Conservation (phyloP, 495 filamentous ascomycete genomes). For the Viridothelium virens region DNA sequence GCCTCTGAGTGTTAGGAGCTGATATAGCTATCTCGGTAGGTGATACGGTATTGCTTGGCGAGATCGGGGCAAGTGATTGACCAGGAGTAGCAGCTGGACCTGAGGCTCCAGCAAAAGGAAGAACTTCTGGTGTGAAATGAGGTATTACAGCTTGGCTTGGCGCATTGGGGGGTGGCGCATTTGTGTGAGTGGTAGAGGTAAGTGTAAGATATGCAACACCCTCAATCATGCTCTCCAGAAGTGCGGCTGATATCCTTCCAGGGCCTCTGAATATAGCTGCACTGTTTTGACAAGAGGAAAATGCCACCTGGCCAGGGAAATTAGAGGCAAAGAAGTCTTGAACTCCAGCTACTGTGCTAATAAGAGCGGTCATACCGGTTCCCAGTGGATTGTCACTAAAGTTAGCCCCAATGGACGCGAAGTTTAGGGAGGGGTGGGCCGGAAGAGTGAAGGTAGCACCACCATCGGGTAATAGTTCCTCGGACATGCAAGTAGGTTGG, state of each 20-base stretch:
- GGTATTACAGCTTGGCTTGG: neutral
- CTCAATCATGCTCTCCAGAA: neutral
- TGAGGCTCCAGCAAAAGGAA: neutral
- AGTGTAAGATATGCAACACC: slow-evolving; percentile 2
- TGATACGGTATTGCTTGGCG: neutral
- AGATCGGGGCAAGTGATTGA: neutral
- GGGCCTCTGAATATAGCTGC: neutral
- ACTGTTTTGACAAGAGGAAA: neutral
- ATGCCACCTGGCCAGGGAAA: neutral
- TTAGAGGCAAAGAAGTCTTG: neutral
- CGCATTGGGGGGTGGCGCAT: neutral
- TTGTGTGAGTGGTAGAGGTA: slow-evolving; percentile 1
- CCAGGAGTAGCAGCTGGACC: neutral
- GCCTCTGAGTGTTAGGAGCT: neutral
- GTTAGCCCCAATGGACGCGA: neutral
- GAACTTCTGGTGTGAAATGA: neutral
- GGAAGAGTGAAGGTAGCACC: neutral
- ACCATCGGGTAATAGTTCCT: neutral
- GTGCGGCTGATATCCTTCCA: no score
- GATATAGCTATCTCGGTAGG: neutral
- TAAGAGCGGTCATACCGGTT: neutral
- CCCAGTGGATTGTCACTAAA: neutral
- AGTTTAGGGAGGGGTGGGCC: neutral
- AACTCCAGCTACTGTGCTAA: neutral
- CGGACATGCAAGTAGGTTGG: neutral